A percentile compares a stretch with the other conserved stretches of the same genome.
phyloP scores from a whole-genome alignment of 176 grass and related monocot genomes.

The Ananas comosus region DNA sequence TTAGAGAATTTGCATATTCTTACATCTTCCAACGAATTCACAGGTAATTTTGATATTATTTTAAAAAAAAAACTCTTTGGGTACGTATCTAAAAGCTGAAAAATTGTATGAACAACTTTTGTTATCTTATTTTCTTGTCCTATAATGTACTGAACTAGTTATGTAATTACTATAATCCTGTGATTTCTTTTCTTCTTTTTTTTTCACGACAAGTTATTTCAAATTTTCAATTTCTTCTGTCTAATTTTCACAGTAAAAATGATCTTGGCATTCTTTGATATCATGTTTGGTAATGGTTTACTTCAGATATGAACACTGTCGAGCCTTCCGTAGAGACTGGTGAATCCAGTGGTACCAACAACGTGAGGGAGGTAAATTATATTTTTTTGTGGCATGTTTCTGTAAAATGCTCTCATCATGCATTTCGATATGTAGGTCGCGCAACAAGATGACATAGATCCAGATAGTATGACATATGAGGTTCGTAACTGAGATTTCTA shows the following conservation, averaged over 20 bases:
- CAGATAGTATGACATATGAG: constrained; percentile 91
- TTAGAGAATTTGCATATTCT: constrained; percentile 27
- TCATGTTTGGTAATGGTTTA: not conserved
- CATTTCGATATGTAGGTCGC: constrained; percentile 26
- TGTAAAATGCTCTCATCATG: not conserved
- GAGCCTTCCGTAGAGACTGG: constrained; percentile 43
- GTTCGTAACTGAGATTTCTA: constrained; percentile 23
- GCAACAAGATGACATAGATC: constrained; percentile 43
- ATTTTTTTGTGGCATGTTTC: not conserved
- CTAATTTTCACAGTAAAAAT: no score
- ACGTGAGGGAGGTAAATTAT: constrained; percentile 43
- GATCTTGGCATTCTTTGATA: no score
- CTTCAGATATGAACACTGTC: constrained; percentile 21
- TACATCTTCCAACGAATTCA: constrained; percentile 15
- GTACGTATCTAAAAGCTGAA: no score
- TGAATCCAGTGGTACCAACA: constrained; percentile 13
- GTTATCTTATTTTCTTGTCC: no score
- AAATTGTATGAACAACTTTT: no score
- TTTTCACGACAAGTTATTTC: no score
- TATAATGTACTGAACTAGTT: no score
- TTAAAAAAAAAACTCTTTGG: no score
- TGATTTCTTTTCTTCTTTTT: no score
- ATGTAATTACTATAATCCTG: no score
- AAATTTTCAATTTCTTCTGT: no score
- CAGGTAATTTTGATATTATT: constrained; percentile 6